phyloP scores from a whole-genome alignment of 2,329 filamentous ascomycete species.

The Sphaerulina musiva region DNA sequence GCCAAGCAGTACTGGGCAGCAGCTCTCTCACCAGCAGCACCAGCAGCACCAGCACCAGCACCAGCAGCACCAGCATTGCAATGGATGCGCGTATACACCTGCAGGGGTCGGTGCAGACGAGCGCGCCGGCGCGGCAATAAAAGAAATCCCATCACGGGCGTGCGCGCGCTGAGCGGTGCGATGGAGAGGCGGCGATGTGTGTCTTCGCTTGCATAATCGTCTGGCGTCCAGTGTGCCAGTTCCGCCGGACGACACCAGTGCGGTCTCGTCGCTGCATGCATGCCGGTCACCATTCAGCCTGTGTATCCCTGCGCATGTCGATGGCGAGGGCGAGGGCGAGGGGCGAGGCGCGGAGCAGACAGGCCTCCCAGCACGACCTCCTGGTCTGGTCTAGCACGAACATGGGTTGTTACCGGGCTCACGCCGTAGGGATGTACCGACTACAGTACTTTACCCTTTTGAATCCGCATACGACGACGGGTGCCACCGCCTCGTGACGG shows the following conservation, averaged over 20 bases:
- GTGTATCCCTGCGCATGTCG: slow-evolving; percentile 2
- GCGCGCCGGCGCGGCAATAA: slow-evolving; percentile 5
- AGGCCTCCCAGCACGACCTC: not conserved
- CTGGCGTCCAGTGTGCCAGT: slow-evolving; percentile 2
- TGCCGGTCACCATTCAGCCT: slow-evolving; percentile 6
- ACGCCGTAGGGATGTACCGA: not conserved
- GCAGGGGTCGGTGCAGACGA: slow-evolving; percentile 7
- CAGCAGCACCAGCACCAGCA: slow-evolving; percentile 5
- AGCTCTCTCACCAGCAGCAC: slow-evolving; percentile 2
- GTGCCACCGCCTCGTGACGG: too few relatives aligned
- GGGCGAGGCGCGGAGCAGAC: not conserved
- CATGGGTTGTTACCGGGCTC: slow-evolving; percentile 10
- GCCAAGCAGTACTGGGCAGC: slow-evolving; percentile 1
- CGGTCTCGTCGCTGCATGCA: not conserved
- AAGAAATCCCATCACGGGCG: slow-evolving; percentile 6
- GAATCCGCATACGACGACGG: too few relatives aligned
- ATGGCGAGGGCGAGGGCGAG: too few relatives aligned
- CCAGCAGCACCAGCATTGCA: not conserved
- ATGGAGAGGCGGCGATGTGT: not conserved
- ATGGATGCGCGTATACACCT: not conserved
- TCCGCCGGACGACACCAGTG: not conserved
- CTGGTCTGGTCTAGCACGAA: slow-evolving; percentile 2
- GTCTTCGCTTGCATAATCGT: not conserved
- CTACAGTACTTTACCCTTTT: too few relatives aligned
- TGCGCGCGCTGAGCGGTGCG: not conserved